These are phyloP conservation scores for Lichenothelia convexa DNA, from an alignment of 495 filamentous ascomycete species.

Conservation along the genomic window DNA sequence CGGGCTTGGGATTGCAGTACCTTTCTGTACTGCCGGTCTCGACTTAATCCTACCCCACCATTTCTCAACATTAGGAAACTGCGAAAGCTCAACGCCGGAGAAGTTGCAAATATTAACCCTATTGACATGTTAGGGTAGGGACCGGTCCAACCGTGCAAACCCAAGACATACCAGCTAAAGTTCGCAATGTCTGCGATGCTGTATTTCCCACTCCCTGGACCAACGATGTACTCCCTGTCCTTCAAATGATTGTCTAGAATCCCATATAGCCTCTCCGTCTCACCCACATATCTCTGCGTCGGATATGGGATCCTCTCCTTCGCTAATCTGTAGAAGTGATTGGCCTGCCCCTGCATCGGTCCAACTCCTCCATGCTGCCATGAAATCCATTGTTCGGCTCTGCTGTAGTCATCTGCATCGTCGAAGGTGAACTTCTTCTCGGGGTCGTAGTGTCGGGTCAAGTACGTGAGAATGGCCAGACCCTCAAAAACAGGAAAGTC, in stretches of 20 bases:
- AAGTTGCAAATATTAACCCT: conserved; percentile 13
- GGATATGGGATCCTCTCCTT: conserved; percentile 18
- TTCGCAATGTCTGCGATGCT: conserved; percentile 20
- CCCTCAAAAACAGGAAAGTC: conserved; percentile 17
- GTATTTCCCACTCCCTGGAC: conserved; percentile 15
- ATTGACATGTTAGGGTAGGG: neutral
- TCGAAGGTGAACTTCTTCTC: conserved; percentile 22
- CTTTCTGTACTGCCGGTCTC: conserved; percentile 19
- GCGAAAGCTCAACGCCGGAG: conserved; percentile 13
- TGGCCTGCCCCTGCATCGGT: conserved; percentile 22
- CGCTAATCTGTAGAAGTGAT: conserved; percentile 20
- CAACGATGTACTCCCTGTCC: conserved; percentile 17
- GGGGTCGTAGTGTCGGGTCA: conserved; percentile 20
- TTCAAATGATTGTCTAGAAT: conserved; percentile 19
- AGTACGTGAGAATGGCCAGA: conserved; percentile 18
- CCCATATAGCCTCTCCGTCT: conserved; percentile 21
- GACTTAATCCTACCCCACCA: conserved; percentile 17
- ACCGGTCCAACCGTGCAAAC: neutral
- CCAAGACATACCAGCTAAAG: conserved; percentile 12
- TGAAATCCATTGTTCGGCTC: conserved; percentile 22
- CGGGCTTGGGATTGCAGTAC: conserved; percentile 12
- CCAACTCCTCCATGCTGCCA: conserved; percentile 23
- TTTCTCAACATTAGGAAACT: conserved; percentile 16
- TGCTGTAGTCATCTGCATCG: conserved; percentile 15
- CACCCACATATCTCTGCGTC: conserved; percentile 20